Evolutionary conservation across 2,329 filamentous ascomycete genomes (phyloP), one percentile per base, ranked within the genome.

Genomic region (Fusarium multiceps): DNA sequence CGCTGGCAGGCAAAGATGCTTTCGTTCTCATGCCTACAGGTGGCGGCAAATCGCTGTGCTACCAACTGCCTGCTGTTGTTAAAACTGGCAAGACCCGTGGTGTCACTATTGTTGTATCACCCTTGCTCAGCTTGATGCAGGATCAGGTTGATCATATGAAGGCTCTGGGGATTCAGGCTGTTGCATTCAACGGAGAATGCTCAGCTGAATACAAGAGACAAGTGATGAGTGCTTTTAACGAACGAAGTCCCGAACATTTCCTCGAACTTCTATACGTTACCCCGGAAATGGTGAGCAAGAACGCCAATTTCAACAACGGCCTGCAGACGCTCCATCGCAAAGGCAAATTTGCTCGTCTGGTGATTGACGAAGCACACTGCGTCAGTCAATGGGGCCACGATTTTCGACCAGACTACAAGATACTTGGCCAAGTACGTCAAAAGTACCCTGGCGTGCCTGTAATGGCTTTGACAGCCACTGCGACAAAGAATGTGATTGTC

Each of bases 371-470:
- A 81, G 96, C 96, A n/a, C 96, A 99, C 79, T 99, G 96, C 79
- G 95, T 99, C 27, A 98, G 96, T 79, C 94, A 99, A 83, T 99
- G 96, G 96, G 96, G 96, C 1, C 96, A 99, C 74, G 96, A 99
- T 79, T 99, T 99, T 78, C 89, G 97, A 47, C 95, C 94, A 1
- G 95, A 98, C 78, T 99, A 99, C 83, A 97, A 97, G 79, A 87
- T 88, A 30, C 84, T 99, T 6, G 93, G 94, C 28, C 86, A 89
- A 62, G 83, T 98, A 45, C 88, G 95, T 50, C 79, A 83, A 42
- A 88, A 87, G 55, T 95, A 95, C 73, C 89, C 90, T 1, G 87
- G 88, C 3, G 92, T 98, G 5, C 96, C 96, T 2, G 86, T 98
- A 42, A 97, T 99, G 88, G 96, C 96, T 6, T 83, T 99, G 72